Percentiles rank a stretch among this genome's conserved stretches.
These are phyloP conservation scores for Trametes coccinea DNA, from an alignment of 768 basidiomycete genomes.

Conservation along the genomic window DNA sequence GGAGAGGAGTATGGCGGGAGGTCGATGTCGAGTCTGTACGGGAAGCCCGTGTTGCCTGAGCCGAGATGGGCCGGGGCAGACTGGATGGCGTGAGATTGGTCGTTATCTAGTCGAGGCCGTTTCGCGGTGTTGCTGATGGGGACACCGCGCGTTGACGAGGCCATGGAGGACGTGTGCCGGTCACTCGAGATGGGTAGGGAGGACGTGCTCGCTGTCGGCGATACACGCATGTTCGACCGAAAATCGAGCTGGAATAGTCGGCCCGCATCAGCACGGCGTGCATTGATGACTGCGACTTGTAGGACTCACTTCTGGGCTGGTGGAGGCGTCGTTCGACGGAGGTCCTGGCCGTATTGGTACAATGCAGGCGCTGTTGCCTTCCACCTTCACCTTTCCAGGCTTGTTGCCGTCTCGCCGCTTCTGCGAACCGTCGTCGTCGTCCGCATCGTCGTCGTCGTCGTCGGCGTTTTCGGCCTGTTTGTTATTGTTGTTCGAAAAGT, in stretches of 20 bases:
- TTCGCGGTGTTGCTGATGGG: constrained; percentile 25
- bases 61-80: constrained; percentile 19
- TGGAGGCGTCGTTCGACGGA: constrained; percentile 10
- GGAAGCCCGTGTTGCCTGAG: constrained; percentile 22
- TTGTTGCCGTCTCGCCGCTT: constrained; percentile 19
- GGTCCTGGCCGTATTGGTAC: constrained; percentile 25
- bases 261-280: neutral
- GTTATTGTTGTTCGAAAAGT: constrained; percentile 44
- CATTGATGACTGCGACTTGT: neutral
- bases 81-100: constrained; percentile 17
- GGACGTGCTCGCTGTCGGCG: constrained; percentile 18
- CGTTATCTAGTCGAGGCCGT: constrained; percentile 24
- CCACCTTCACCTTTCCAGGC: constrained; percentile 22
- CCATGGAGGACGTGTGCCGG: constrained; percentile 23
- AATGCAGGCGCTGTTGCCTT: constrained; percentile 13
- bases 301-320: constrained; percentile 20
- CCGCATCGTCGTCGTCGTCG: constrained; percentile 43
- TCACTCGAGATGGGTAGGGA: constrained; percentile 33
- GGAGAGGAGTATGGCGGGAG: constrained; percentile 23
- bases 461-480: constrained; percentile 33
- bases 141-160: constrained; percentile 20
- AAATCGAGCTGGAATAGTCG: constrained; percentile 24
- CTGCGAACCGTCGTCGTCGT: constrained; percentile 30
- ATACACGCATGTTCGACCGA: constrained; percentile 23
- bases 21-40: constrained; percentile 33